Base-by-base conservation (phyloP, 2,329 filamentous ascomycete genomes). In the Diplodia seriata region DNA sequence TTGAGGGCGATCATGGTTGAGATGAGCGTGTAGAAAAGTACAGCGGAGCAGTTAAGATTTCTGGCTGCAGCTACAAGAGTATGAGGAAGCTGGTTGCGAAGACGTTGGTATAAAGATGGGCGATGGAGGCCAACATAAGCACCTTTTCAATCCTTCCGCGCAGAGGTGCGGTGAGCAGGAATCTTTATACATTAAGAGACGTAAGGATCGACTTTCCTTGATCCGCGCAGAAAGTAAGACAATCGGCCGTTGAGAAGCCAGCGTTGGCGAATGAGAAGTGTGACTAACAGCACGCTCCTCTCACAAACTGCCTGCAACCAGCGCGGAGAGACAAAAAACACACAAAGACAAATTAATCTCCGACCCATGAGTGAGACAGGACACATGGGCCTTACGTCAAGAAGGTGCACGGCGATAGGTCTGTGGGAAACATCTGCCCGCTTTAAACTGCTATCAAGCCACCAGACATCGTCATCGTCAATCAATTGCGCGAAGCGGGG, bases 311-410 rank as follows among this genome's bases (percentile, higher is more conserved):
- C 43, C 18, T n/a, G 43, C 43, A 47, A 20, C 8, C 43, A 47
- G 43, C 8, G 50, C 18, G 18, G 14, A n/a, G 15, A 54, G 12
- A 33, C 7, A 20, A 2, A 33, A 7, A 20, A 2, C 15, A 40
- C 23, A 23, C 23, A 51, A 23, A 6, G 5, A 20, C 11, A 51
- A 26, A 47, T 26, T 7, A 47, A n/a, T 8, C 43, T 20, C n/a
- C 20, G 50, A 29, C 14, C 23, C 15, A 33, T 6, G 54, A 40
- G 43, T n/a, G 18, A 47, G 40, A n/a, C 40, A 47, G 20, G 54
- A 56, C 54, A 56, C 29, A 56, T n/a, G 31, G 31, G 14, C 11
- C 18, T 56, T 56, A 56, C 54, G 54, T 56, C 54, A 56, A 56
- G 20, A 47, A 47, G 8, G 43, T 1, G 43, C 40, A 18, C 31